Base-by-base conservation (phyloP, 495 filamentous ascomycete genomes). In the Parathielavia hyrcaniae region DNA sequence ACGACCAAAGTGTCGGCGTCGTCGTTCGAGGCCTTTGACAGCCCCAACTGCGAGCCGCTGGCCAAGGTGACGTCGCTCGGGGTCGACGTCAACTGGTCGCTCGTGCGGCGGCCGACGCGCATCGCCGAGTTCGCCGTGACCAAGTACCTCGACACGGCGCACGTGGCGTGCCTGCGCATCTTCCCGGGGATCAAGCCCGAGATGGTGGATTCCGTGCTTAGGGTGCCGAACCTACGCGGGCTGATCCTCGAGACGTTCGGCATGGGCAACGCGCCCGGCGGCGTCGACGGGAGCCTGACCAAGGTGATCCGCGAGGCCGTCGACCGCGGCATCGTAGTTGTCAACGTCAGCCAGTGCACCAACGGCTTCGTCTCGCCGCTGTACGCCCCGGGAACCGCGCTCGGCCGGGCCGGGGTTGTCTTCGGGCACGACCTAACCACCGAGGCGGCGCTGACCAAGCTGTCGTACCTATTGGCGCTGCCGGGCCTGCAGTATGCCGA, bases 121-220 rank as follows among this genome's bases (percentile, higher is more conserved):
- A 81, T 96, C 57, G 78, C 86, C 55, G 79, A 83, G 41, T 96
- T 97, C 73, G 76, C 74, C 43, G 84, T 96, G 56, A 87, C 87
- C 50, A 86, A 83, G 7, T 85, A 86, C 56, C 77, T 95, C 13
- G 86, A 93, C 70, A 96, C 90, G 2, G 82, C 84, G 11, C 88
- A 95, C 73, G 93, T 98, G 30, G 91, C 91, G 5, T 95, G 90
- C 68, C 77, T 98, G 58, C 84, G 92, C 17, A 90, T 98, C 62
- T 98, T 97, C 70, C 93, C 93, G 0, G 93, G 93, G 20, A 96
- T 98, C 73, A 86, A 88, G 69, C 90, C 93, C 5, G 86, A 92
- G 62, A 95, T 98, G 90, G 82, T 98, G 14, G 89, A 95, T 67
- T 87, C 86, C 7, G 90, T 98, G 19, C 76, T 97, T 54, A 77